phyloP scores from a whole-genome alignment of 176 grass and related monocot species.

The Paspalum vaginatum region DNA sequence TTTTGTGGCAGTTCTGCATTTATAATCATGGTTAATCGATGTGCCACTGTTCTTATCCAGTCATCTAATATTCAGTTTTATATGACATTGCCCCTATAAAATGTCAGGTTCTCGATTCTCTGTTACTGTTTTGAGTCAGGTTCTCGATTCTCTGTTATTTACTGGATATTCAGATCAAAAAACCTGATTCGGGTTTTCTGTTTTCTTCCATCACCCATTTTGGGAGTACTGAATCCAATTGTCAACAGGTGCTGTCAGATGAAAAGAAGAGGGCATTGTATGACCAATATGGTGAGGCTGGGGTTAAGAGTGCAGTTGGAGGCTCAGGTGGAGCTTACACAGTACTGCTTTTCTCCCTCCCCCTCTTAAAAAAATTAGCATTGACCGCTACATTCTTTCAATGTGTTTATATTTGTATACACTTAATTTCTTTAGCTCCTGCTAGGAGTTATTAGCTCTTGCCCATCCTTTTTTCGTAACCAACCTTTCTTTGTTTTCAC shows the following conservation, averaged over 20 bases:
- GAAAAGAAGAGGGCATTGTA: constrained; percentile 93
- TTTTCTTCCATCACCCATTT: constrained; percentile 24
- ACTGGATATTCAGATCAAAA: constrained; percentile 16
- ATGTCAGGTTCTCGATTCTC: not conserved
- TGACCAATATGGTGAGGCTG: constrained; percentile 98
- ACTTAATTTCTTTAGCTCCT: constrained; percentile 25
- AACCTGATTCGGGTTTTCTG: not conserved
- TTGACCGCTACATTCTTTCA: constrained; percentile 29
- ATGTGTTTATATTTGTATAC: constrained; percentile 20
- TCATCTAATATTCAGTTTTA: constrained; percentile 23
- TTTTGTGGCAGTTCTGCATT: constrained; percentile 1
- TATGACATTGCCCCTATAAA: not conserved
- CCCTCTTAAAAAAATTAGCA: constrained; percentile 27
- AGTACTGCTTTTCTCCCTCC: constrained; percentile 51
- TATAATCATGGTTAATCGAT: not conserved
- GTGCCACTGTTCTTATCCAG: not conserved
- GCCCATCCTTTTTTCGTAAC: constrained; percentile 15
- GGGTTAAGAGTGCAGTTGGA: constrained; percentile 89
- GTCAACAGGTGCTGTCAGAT: constrained; percentile 92
- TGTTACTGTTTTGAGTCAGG: not conserved
- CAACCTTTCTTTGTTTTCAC: constrained; percentile 34
- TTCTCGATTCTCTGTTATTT: not conserved
- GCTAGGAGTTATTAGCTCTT: constrained; percentile 5
- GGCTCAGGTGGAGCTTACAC: constrained; percentile 88
- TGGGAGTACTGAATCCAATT: constrained; percentile 45